Base-by-base conservation (phyloP, 2,329 filamentous ascomycete genomes). In the Colletotrichum godetiae region DNA sequence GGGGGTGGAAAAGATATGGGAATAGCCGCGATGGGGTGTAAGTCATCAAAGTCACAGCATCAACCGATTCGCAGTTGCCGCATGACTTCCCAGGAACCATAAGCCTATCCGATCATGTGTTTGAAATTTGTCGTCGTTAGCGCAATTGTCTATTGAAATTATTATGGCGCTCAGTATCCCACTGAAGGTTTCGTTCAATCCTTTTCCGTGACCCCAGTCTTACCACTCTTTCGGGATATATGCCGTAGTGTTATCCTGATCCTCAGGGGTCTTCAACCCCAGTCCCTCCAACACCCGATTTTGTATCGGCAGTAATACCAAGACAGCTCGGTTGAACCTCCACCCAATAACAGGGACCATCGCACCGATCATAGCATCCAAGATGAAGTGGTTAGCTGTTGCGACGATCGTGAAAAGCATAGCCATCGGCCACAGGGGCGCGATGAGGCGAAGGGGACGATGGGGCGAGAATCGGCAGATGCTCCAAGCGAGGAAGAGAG, bases 351-450 rank as follows among this genome's bases (percentile, higher is more conserved):
- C 67, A 0, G 82, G 81, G 7, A 85, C 78, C 24, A 79, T 27
- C 15, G 80, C 80, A 0, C 83, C 83, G 0, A 84, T 77, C 1
- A 80, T 58, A 0, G 82, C 83, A 70, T 84, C 83, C 0, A 79
- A 74, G 1, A 84, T 63, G 55, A 83, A 85, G 65, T 84, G 83
- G 42, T 85, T 84, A 5, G 83, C 83, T 2, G 83, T 84, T 0
- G 82, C 81, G 24, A 84, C 74, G 22, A 84, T 84, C 1, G 83
- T 85, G 49, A 84, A 74, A 29, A 81, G 77, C 85, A 87, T 87
- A 11, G 80, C 77, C 3, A 78, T 63, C 1, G 84, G 85, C 85
- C 85, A 87, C 1, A 86, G 66, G 2, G 81, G 82, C 0, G 84
- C 84, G 1, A 86, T 29, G 0, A 78, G 5, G 0, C 83, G 75